phyloP scores from a whole-genome alignment of 495 filamentous ascomycete species.

The Lophiotrema nucula region DNA sequence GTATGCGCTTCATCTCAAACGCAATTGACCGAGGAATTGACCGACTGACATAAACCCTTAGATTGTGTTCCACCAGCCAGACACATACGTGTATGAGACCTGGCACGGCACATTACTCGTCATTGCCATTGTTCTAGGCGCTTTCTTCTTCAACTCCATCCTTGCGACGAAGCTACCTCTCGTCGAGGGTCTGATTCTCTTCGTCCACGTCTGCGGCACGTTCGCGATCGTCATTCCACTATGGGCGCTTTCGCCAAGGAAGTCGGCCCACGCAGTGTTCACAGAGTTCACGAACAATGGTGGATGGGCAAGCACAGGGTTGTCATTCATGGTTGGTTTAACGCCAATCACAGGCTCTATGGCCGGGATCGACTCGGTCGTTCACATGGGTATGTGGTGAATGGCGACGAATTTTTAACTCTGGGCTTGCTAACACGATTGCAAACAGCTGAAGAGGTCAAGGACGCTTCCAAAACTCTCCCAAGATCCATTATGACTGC shows the following conservation, averaged over 20 bases:
- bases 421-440: conserved; percentile 30
- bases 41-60: too few relatives aligned
- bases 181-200: conserved; percentile 56
- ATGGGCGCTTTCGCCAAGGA: conserved; percentile 40
- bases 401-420: not conserved
- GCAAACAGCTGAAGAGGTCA: conserved; percentile 32
- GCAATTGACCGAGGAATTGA: too few relatives aligned
- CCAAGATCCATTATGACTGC: conserved; percentile 34
- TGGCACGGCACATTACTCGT: conserved; percentile 61
- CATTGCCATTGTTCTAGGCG: conserved; percentile 50
- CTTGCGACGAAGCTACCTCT: conserved; percentile 54
- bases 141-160: conserved; percentile 57
- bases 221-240: conserved; percentile 61
- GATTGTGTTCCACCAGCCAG: conserved; percentile 52
- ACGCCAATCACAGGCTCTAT: conserved; percentile 45
- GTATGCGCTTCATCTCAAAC: too few relatives aligned
- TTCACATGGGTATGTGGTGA: not conserved
- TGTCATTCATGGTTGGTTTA: conserved; percentile 55
- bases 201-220: conserved; percentile 60
- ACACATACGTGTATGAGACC: conserved; percentile 45
- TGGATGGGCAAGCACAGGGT: conserved; percentile 51
- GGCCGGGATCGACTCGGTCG: conserved; percentile 5
- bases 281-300: conserved; percentile 50
- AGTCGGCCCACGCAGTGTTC: conserved; percentile 35
- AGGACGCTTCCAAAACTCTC: conserved; percentile 25